Evolutionary conservation across 768 basidiomycete genomes (phyloP).

Genomic region (Termitomyces sp.): DNA sequence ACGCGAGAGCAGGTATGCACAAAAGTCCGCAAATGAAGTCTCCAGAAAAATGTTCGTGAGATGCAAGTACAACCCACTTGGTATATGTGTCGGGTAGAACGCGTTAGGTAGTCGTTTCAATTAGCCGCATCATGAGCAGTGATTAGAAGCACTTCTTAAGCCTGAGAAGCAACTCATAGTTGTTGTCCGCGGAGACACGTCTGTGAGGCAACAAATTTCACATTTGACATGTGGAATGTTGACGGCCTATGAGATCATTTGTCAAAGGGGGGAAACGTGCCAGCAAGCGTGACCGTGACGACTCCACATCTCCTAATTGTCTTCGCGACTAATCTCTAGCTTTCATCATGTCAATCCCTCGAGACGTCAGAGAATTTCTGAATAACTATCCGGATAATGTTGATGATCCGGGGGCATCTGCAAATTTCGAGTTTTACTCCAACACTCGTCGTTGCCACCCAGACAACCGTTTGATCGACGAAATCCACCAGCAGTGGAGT

Average conservation of each 20-base stretch:
- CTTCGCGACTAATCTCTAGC: not conserved
- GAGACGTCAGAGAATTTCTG: conserved; percentile 53
- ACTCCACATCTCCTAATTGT: not conserved
- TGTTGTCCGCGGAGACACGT: not conserved
- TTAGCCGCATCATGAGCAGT: not conserved
- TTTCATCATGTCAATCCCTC: conserved; percentile 37
- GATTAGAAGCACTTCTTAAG: not conserved
- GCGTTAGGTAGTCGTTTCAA: not conserved
- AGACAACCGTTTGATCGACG: conserved; percentile 54
- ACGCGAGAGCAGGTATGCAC: no score
- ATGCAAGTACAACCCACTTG: not conserved
- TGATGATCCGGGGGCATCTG: conserved; percentile 32
- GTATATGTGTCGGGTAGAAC: not conserved
- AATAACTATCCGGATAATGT: conserved; percentile 41
- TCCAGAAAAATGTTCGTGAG: not conserved
- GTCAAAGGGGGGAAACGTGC: no score
- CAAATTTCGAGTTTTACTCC: conserved; percentile 59
- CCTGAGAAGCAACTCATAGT: not conserved
- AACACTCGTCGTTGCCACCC: conserved; percentile 53
- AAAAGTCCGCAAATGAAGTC: no score
- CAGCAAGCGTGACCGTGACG: not conserved
- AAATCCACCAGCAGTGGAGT: conserved; percentile 53
- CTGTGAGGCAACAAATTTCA: no score
- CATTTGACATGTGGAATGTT: not conserved
- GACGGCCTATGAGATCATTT: no score